phyloP scores from a whole-genome alignment of 495 filamentous ascomycete genomes.

The Penicillium manginii region DNA sequence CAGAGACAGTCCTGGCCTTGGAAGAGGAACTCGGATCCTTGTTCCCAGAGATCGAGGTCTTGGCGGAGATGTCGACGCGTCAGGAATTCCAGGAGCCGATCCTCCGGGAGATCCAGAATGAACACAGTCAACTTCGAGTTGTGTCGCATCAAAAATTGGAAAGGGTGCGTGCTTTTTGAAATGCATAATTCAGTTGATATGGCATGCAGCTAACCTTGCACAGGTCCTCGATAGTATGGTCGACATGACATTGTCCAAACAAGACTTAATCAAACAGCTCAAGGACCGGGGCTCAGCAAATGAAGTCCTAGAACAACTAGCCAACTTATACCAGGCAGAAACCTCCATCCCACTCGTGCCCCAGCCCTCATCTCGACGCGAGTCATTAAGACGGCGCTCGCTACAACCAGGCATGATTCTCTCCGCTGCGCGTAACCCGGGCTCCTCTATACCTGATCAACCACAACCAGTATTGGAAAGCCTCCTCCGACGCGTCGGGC shows the following conservation, averaged over 20 bases:
- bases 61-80: constrained; percentile 64
- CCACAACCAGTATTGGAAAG: constrained; percentile 35
- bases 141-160: constrained; percentile 39
- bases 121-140: constrained; percentile 36
- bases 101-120: constrained; percentile 43
- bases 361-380: constrained; percentile 32
- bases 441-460: constrained; percentile 21
- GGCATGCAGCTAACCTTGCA: constrained; percentile 11
- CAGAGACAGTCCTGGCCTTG: constrained; percentile 38
- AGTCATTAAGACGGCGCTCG: constrained; percentile 37
- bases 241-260: constrained; percentile 41
- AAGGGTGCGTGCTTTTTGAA: constrained; percentile 31
- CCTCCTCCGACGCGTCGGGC: constrained; percentile 42
- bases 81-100: constrained; percentile 64
- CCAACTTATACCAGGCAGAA: constrained; percentile 39
- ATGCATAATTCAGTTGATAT: too few relatives aligned
- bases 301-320: constrained; percentile 40
- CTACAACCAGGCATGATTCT: constrained; percentile 23
- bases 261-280: constrained; percentile 34
- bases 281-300: constrained; percentile 41
- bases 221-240: constrained; percentile 40
- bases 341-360: constrained; percentile 25
- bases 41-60: constrained; percentile 63
- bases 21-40: constrained; percentile 64
- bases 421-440: constrained; percentile 19